A percentile compares a stretch with the other conserved stretches of the same genome.
phyloP scores from a whole-genome alignment of 2,329 filamentous ascomycete species.

The Calonectria ilicicola region DNA sequence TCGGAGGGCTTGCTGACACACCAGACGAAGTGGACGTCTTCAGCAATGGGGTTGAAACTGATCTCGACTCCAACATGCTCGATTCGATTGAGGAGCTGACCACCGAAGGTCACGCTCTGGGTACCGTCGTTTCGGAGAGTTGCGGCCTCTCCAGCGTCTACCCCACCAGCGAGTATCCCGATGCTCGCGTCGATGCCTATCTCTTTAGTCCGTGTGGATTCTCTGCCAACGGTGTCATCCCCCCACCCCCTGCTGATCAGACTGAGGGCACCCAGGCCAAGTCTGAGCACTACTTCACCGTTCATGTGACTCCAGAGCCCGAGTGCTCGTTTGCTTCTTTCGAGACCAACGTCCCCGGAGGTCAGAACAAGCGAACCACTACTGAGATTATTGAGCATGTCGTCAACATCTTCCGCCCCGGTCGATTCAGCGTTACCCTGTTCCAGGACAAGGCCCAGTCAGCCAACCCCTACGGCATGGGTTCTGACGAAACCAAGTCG shows the following conservation, averaged over 20 bases:
- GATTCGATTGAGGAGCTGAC: slow-evolving; percentile 79
- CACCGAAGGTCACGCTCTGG: slow-evolving; percentile 93
- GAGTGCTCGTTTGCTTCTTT: slow-evolving; percentile 98
- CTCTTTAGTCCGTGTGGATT: slow-evolving; percentile 97
- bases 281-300: slow-evolving; percentile 92
- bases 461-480: slow-evolving; percentile 55
- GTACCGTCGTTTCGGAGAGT: slow-evolving; percentile 89
- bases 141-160: slow-evolving; percentile 94
- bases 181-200: slow-evolving; percentile 94
- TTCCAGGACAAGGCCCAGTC: slow-evolving; percentile 85
- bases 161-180: slow-evolving; percentile 86
- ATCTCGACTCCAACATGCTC: slow-evolving; percentile 66
- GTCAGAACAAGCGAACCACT: slow-evolving; percentile 88
- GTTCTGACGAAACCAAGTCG: slow-evolving; percentile 53
- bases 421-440: slow-evolving; percentile 96
- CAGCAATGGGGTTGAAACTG: slow-evolving; percentile 71
- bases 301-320: slow-evolving; percentile 97
- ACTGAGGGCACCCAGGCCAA: slow-evolving; percentile 58
- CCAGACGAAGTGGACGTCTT: slow-evolving; percentile 84
- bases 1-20: slow-evolving; percentile 67
- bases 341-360: slow-evolving; percentile 95
- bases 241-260: slow-evolving; percentile 69
- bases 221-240: slow-evolving; percentile 95
- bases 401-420: slow-evolving; percentile 94
- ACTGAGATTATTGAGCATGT: slow-evolving; percentile 94